Evolutionary conservation across 352 stramenopile genomes (phyloP), one percentile per base, ranked within the genome.

Genomic region (Globisporangium cylindrosporum): DNA sequence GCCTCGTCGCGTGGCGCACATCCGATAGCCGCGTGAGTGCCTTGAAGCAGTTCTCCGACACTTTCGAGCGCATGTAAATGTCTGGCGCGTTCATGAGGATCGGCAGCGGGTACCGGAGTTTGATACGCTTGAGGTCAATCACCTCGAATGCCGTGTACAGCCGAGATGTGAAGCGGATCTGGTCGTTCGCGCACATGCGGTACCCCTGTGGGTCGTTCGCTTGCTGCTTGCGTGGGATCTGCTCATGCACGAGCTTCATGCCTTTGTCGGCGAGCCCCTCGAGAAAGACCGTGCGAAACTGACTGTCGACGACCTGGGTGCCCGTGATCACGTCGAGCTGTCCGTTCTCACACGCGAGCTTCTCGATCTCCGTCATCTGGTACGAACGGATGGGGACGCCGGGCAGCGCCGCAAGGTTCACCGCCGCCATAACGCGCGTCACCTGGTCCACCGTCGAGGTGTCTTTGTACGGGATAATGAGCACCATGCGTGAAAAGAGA

Each of bases 11-110:
- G 18, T 80, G 71, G 4, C 89, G 86, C 60, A 97, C 73, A 54
- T 93, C 81, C 12, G 78, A 69, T 3, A 98, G 81, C 34, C 70
- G 66, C 22, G 84, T 74, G 4, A 98, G 73, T 22, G 91, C 90
- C 32, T 82, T 68, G 74, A 91, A 96, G 67, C 88, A 97, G 36
- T 83, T 75, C 69, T 84, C 78, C 34, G 84, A 86, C 3, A 97
- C 91, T 67, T 96, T 96, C 27, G 88, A 71, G 58, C 87, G 76
- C 84, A 97, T 90, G 76, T 98, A 98, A 8, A 98, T 94, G 57
- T 97, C 91, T 0, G 91, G 89, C 34, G 71, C 79, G 67, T 81
- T 74, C 49, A 88, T 71, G 8, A 98, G 75, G 43, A 80, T 58
- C 2, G 78, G 74, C 25, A 98, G 79, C n/a, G 89, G 79, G 41